Evolutionary conservation across 805 yeast species (phyloP).

Genomic region (Starmerella etchellsii): DNA sequence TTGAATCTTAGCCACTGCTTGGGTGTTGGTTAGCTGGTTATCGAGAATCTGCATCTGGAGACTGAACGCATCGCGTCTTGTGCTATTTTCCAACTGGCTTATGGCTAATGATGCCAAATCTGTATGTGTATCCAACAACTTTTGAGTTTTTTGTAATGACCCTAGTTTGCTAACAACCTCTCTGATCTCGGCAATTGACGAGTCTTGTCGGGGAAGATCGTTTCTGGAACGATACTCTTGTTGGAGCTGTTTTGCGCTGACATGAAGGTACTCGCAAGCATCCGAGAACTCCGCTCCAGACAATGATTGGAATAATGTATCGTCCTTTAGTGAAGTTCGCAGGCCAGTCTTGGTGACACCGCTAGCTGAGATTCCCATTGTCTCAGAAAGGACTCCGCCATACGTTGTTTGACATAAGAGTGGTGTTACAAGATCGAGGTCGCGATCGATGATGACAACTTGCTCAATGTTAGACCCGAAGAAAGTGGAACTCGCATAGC

Average conservation of each 20-base stretch:
- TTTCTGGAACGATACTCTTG: conserved; percentile 39
- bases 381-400: conserved; percentile 68
- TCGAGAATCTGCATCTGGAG: conserved; percentile 50
- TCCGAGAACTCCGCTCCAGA: conserved; percentile 63
- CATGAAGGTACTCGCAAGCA: conserved; percentile 61
- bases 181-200: conserved; percentile 50
- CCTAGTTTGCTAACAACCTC: conserved; percentile 59
- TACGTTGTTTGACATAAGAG: conserved; percentile 67
- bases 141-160: conserved; percentile 53
- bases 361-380: conserved; percentile 35
- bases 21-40: conserved; percentile 34
- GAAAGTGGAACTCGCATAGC: conserved; percentile 21
- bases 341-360: conserved; percentile 19
- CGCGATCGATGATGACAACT: conserved; percentile 65
- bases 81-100: conserved; percentile 31
- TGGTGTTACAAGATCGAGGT: conserved; percentile 59
- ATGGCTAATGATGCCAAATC: conserved; percentile 55
- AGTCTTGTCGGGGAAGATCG: conserved; percentile 31
- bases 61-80: conserved; percentile 23
- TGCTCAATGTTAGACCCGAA: conserved; percentile 35
- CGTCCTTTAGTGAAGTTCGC: conserved; percentile 12
- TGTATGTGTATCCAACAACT: conserved; percentile 59
- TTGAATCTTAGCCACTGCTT: conserved; percentile 31
- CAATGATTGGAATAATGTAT: conserved; percentile 28
- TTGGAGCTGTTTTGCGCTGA: conserved; percentile 58